Evolutionary conservation across 1,139 yeast species (phyloP).

Genomic region (Hanseniaspora uvarum): DNA sequence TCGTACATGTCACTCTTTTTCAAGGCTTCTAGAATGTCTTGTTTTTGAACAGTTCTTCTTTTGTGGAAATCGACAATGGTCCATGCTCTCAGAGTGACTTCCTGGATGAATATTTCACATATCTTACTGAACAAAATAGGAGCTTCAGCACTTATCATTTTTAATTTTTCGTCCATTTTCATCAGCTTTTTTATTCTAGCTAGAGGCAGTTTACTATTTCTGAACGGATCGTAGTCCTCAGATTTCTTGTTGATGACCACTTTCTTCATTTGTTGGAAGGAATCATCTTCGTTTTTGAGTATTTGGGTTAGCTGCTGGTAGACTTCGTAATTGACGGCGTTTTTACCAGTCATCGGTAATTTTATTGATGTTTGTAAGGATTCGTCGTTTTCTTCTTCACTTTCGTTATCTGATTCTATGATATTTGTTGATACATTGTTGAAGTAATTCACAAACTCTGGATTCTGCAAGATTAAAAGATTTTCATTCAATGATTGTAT

Average conservation of each 20-base stretch:
- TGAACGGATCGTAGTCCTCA: slow-evolving; percentile 67
- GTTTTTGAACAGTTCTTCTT: slow-evolving; percentile 82
- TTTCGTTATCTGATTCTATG: neutral
- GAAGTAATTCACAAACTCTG: slow-evolving; percentile 4
- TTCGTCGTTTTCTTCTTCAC: neutral
- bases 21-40: slow-evolving; percentile 90
- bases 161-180: slow-evolving; percentile 96
- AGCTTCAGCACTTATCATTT: slow-evolving; percentile 97
- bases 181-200: slow-evolving; percentile 87
- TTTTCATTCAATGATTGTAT: slow-evolving; percentile 46
- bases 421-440: neutral
- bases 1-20: slow-evolving; percentile 96
- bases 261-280: slow-evolving; percentile 1
- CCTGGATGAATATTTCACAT: slow-evolving; percentile 92
- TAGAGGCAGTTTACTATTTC: slow-evolving; percentile 84
- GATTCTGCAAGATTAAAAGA: slow-evolving; percentile 25
- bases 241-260: neutral
- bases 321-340: neutral
- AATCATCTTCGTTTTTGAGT: slow-evolving; percentile 1
- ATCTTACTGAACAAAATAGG: slow-evolving; percentile 96
- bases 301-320: slow-evolving; percentile 1
- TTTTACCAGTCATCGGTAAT: neutral
- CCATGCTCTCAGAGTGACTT: slow-evolving; percentile 97
- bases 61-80: slow-evolving; percentile 95
- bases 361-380: neutral